Percentiles rank a stretch among this genome's conserved stretches.
Evolutionary conservation across 1,284 basidiomycete species (phyloP).

Genomic region (Ganoderma meredithae): DNA sequence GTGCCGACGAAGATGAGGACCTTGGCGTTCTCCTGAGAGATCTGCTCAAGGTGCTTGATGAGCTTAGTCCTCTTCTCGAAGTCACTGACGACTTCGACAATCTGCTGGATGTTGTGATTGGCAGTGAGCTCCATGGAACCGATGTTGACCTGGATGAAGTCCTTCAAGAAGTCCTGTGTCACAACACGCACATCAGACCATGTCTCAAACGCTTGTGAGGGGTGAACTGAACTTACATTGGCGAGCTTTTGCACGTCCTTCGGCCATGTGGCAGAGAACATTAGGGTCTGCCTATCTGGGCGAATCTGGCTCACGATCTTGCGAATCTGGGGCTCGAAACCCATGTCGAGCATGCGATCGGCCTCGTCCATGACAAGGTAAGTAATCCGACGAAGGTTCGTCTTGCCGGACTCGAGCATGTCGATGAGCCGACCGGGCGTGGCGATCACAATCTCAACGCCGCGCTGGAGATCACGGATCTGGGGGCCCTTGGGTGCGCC

Average conservation of each 20-base stretch:
- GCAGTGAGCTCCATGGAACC: slow-evolving; percentile 98
- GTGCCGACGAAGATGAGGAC: slow-evolving; percentile 99
- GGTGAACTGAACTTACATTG: slow-evolving; percentile 54
- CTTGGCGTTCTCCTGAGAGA: slow-evolving; percentile 97
- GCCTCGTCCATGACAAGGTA: slow-evolving; percentile 99
- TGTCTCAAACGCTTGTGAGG: neutral
- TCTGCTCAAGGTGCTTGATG: slow-evolving; percentile 97
- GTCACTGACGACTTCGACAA: slow-evolving; percentile 96
- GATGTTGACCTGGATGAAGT: slow-evolving; percentile 99
- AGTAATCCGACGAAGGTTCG: slow-evolving; percentile 94
- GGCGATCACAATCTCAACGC: slow-evolving; percentile 96
- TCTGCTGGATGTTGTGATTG: slow-evolving; percentile 97
- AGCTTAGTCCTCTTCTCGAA: slow-evolving; percentile 98
- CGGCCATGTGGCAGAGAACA: slow-evolving; percentile 99
- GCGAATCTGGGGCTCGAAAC: slow-evolving; percentile 99
- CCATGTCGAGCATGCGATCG: slow-evolving; percentile 98
- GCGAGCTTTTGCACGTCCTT: slow-evolving; percentile 99
- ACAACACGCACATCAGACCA: slow-evolving; percentile 13
- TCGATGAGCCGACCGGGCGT: slow-evolving; percentile 92
- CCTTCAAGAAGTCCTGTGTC: slow-evolving; percentile 88
- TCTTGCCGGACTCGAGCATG: slow-evolving; percentile 96
- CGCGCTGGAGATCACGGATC: slow-evolving; percentile 96
- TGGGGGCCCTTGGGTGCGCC: slow-evolving; percentile 99
- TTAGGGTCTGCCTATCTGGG: slow-evolving; percentile 93
- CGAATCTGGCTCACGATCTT: slow-evolving; percentile 98